Conservation (phyloP, 352 stramenopile species). For the Elongisporangium undulatum region DNA sequence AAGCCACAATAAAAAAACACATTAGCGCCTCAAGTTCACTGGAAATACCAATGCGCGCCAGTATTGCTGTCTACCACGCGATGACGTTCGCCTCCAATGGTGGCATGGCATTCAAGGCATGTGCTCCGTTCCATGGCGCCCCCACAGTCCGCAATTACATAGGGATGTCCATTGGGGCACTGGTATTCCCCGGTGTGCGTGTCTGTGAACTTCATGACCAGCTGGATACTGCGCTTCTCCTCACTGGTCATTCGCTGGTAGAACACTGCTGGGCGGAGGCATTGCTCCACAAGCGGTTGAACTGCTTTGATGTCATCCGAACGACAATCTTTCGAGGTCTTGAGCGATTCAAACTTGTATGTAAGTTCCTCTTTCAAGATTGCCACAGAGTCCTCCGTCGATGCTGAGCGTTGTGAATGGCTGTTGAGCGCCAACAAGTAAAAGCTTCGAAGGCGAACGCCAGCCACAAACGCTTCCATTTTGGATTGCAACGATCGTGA, state of each 20-base stretch:
- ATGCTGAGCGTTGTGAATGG: not conserved
- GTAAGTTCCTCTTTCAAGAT: not conserved
- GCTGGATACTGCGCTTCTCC: not conserved
- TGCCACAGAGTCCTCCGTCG: not conserved
- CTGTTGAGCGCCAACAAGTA: not conserved
- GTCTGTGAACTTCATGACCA: not conserved
- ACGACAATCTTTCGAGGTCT: not conserved
- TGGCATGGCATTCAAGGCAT: conserved; percentile 68
- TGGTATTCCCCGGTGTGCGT: conserved; percentile 23
- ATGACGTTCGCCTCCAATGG: conserved; percentile 36
- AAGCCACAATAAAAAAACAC: too few species aligned
- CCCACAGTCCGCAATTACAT: conserved; percentile 82
- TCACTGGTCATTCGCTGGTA: not conserved
- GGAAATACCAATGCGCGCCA: not conserved
- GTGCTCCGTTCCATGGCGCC: conserved; percentile 55
- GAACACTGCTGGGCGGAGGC: not conserved
- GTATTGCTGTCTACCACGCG: not conserved
- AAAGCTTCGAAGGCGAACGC: not conserved
- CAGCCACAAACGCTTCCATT: not conserved
- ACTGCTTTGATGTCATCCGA: not conserved
- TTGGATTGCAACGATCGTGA: not conserved
- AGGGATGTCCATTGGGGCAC: conserved; percentile 79
- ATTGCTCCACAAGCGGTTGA: not conserved
- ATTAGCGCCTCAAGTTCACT: too few species aligned
- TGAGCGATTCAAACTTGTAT: not conserved